Percentiles rank a stretch among this genome's conserved stretches.
Evolutionary conservation across 2,329 filamentous ascomycete species (phyloP).

Genomic region (Chalaropsis ovoidea): DNA sequence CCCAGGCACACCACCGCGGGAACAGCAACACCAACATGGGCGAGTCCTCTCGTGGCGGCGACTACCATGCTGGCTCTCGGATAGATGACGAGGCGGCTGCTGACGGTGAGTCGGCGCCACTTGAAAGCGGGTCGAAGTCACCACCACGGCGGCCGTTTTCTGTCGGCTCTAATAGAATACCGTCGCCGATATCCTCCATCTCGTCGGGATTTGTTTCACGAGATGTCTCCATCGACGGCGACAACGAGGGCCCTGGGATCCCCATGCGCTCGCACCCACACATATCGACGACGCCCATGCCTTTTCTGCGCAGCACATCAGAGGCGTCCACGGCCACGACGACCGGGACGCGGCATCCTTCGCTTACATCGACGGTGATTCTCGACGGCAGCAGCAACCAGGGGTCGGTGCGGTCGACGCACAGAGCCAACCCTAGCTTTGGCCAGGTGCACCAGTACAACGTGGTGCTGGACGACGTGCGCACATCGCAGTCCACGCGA

Average conservation of each 20-base stretch:
- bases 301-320: slow-evolving; percentile 45
- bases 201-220: slow-evolving; percentile 14
- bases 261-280: slow-evolving; percentile 29
- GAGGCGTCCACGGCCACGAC: slow-evolving; percentile 28
- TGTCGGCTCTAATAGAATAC: slow-evolving; percentile 11
- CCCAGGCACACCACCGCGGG: neutral
- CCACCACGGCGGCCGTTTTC: slow-evolving; percentile 19
- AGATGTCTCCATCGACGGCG: slow-evolving; percentile 22
- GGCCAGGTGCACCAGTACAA: slow-evolving; percentile 50
- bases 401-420: slow-evolving; percentile 32
- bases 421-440: slow-evolving; percentile 45
- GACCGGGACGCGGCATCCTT: slow-evolving; percentile 44
- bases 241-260: slow-evolving; percentile 27
- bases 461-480: slow-evolving; percentile 31
- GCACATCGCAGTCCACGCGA: slow-evolving; percentile 9
- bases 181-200: slow-evolving; percentile 10
- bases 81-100: slow-evolving; percentile 24
- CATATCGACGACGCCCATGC: slow-evolving; percentile 34
- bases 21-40: slow-evolving; percentile 33
- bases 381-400: slow-evolving; percentile 38
- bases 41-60: slow-evolving; percentile 37
- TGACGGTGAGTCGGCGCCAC: slow-evolving; percentile 17
- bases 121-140: slow-evolving; percentile 8
- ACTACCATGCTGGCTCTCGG: slow-evolving; percentile 23
- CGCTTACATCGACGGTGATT: slow-evolving; percentile 41